A percentile compares a stretch with the other conserved stretches of the same genome.
phyloP scores from a whole-genome alignment of 441 rosid genomes.

The Manihot esculenta region DNA sequence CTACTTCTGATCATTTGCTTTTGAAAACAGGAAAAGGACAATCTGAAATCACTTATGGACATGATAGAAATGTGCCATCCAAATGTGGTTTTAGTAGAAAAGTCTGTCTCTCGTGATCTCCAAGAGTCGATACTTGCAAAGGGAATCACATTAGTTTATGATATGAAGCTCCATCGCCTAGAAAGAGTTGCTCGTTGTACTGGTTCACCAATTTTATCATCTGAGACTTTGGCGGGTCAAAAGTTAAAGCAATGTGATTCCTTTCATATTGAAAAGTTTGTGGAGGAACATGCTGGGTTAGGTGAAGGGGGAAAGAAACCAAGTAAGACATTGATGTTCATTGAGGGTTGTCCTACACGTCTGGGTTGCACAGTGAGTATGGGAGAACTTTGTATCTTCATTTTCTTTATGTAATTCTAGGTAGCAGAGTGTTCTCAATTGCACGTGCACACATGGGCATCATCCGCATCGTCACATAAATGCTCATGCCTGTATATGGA shows the following conservation, averaged over 20 bases:
- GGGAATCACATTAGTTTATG: conserved; percentile 81
- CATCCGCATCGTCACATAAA: background rate
- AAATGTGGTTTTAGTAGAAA: conserved; percentile 90
- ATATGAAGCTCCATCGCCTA: conserved; percentile 92
- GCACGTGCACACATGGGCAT: background rate
- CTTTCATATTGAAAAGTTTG: conserved; percentile 75
- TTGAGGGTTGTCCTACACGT: conserved; percentile 81
- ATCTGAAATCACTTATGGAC: conserved; percentile 57
- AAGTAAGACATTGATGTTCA: conserved; percentile 87
- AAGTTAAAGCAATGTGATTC: conserved; percentile 82
- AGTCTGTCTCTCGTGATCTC: conserved; percentile 79
- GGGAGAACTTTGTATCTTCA: background rate
- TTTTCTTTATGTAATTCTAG: background rate
- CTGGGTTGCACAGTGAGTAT: conserved; percentile 91
- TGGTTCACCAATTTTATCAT: conserved; percentile 65
- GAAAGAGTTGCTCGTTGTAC: conserved; percentile 86
- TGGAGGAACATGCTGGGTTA: conserved; percentile 69
- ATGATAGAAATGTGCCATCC: conserved; percentile 67
- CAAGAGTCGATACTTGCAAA: conserved; percentile 70
- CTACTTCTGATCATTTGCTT: conserved; percentile 24
- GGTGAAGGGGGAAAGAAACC: conserved; percentile 77
- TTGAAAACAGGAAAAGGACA: conserved; percentile 57
- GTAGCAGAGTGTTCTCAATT: background rate
- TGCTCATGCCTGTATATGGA: background rate
- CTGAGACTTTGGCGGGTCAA: conserved; percentile 51